phyloP scores from a whole-genome alignment of 176 grass and related monocot species.

The Bolboschoenus planiculmis region DNA sequence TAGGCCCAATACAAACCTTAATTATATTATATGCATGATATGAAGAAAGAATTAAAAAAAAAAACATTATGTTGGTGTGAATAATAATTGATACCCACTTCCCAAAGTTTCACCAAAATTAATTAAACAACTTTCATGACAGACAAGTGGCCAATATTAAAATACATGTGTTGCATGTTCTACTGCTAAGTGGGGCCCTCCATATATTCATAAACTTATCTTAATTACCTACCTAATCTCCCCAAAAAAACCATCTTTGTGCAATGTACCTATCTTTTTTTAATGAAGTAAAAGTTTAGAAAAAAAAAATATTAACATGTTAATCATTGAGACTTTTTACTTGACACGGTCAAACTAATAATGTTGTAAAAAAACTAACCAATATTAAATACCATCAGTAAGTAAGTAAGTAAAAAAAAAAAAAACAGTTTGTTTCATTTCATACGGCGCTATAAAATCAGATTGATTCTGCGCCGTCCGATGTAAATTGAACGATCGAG shows the following conservation, averaged over 20 bases:
- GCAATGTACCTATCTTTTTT: not conserved
- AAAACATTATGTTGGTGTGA: not conserved
- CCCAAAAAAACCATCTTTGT: not conserved
- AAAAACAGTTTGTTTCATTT: not conserved
- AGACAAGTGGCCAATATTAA: not conserved
- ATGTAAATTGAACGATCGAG: not conserved
- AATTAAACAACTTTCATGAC: not conserved
- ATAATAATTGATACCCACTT: not conserved
- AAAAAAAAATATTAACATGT: not conserved
- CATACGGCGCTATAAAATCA: no score
- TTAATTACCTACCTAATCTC: not conserved
- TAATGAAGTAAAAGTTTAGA: not conserved
- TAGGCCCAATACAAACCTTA: not conserved
- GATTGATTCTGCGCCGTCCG: not conserved
- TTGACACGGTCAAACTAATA: not conserved
- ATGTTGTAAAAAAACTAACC: not conserved
- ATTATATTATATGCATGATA: not conserved
- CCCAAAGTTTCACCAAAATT: not conserved
- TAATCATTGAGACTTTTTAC: not conserved
- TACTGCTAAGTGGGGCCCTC: not conserved
- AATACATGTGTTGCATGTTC: not conserved
- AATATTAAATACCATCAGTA: not conserved
- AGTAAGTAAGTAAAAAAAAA: not conserved
- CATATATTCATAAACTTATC: slow-evolving; percentile 1
- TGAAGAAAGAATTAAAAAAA: not conserved